Evolutionary conservation across 495 filamentous ascomycete genomes (phyloP).

Genomic region (Polyplosphaeria fusca): DNA sequence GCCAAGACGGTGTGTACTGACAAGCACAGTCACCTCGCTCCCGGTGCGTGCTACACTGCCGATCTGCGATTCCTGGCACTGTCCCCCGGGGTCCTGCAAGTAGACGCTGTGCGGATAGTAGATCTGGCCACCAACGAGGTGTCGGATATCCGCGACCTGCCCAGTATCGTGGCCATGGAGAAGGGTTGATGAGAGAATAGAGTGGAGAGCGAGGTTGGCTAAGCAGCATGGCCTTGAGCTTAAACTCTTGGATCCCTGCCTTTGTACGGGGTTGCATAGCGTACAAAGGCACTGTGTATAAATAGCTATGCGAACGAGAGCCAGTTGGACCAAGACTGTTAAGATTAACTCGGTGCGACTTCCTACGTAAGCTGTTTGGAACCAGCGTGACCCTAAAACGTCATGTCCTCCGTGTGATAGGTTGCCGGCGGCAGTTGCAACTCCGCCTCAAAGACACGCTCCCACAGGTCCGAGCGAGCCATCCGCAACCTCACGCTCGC

Average conservation of each 20-base stretch:
- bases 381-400: background rate
- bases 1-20: slow-evolving; percentile 19
- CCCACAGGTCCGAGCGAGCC: too few species aligned
- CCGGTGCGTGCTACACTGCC: slow-evolving; percentile 74
- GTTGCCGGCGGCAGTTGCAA: background rate
- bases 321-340: too few species aligned
- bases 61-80: slow-evolving; percentile 79
- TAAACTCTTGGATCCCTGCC: too few species aligned
- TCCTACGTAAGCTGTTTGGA: too few species aligned
- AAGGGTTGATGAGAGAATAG: slow-evolving; percentile 5
- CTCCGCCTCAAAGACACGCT: background rate
- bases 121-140: slow-evolving; percentile 79
- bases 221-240: too few species aligned
- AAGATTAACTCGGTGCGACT: too few species aligned
- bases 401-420: background rate
- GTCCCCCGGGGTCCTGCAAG: slow-evolving; percentile 64
- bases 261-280: too few species aligned
- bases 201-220: background rate
- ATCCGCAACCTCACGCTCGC: too few species aligned
- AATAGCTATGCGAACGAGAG: too few species aligned
- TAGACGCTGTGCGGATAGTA: slow-evolving; percentile 79
- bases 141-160: slow-evolving; percentile 77
- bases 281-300: too few species aligned
- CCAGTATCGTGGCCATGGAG: slow-evolving; percentile 57
- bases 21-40: slow-evolving; percentile 58